Conservation (phyloP, 805 yeast species). For the Wickerhamia fluorescens region DNA sequence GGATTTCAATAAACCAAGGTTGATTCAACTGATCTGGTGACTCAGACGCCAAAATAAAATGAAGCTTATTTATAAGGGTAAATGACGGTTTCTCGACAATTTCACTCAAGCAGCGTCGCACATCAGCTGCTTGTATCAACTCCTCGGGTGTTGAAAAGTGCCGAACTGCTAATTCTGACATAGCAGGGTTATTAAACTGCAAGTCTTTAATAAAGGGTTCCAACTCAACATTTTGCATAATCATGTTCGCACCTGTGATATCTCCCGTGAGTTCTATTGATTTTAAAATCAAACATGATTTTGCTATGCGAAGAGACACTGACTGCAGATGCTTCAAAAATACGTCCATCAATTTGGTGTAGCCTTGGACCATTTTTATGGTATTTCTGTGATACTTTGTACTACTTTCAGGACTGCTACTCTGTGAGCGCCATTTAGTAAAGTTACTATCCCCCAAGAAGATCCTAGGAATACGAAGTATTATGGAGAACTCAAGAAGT, state of each 20-base stretch:
- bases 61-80: too few relatives aligned
- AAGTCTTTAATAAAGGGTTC: conserved; percentile 3
- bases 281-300: conserved; percentile 5
- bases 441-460: conserved; percentile 14
- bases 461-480: too few relatives aligned
- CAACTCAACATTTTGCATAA: not conserved
- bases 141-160: too few relatives aligned
- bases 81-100: too few relatives aligned
- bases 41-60: too few relatives aligned
- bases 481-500: conserved; percentile 5
- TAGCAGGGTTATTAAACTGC: not conserved
- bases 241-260: not conserved
- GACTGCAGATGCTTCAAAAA: conserved; percentile 6
- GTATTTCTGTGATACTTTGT: conserved; percentile 15
- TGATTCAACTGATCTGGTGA: too few relatives aligned
- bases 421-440: conserved; percentile 21
- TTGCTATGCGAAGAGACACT: not conserved
- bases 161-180: not conserved
- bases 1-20: too few relatives aligned
- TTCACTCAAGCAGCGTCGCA: too few relatives aligned
- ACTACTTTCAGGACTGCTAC: too few relatives aligned
- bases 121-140: too few relatives aligned
- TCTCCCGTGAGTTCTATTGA: conserved; percentile 2
- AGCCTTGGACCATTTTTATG: conserved; percentile 20
- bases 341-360: conserved; percentile 12